Conservation (phyloP, 495 filamentous ascomycete species). For the Geoglossum glabrum region DNA sequence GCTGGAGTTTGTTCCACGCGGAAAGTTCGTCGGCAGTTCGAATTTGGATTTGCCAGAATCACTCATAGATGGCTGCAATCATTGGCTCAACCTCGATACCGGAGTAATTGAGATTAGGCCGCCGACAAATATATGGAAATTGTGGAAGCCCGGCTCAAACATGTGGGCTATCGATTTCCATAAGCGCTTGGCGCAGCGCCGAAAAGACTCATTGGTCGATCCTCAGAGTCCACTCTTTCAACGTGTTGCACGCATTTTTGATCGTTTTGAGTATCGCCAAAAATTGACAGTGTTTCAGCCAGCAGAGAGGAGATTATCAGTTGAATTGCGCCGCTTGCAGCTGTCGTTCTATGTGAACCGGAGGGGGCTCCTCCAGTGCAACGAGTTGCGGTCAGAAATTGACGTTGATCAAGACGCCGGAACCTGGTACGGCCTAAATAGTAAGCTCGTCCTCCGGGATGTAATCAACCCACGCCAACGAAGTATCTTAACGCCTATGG, state of each 20-base stretch:
- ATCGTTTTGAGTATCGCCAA: not conserved
- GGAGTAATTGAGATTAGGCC: not conserved
- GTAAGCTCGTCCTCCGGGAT: constrained; percentile 26
- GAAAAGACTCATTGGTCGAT: not conserved
- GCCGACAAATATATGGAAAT: not conserved
- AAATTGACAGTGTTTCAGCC: constrained; percentile 1
- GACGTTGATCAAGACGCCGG: constrained; percentile 20
- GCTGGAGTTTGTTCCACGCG: constrained; percentile 19
- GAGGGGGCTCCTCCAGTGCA: constrained; percentile 8
- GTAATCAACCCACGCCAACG: constrained; percentile 14
- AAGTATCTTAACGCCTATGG: constrained; percentile 13
- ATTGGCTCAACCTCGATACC: not conserved
- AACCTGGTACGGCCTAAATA: constrained; percentile 28
- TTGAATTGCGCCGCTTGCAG: constrained; percentile 15
- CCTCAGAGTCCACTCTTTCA: not conserved
- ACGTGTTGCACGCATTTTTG: not conserved
- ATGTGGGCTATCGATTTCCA: not conserved
- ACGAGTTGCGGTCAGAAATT: constrained; percentile 13
- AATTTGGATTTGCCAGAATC: not conserved
- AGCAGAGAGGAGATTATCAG: not conserved
- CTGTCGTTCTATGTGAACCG: constrained; percentile 15
- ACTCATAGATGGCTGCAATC: not conserved
- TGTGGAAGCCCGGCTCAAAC: too few species aligned
- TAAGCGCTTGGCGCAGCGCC: not conserved
- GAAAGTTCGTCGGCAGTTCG: constrained; percentile 11